Base-by-base conservation (phyloP, 208 protist genomes). In the Crithidia brevicula region DNA sequence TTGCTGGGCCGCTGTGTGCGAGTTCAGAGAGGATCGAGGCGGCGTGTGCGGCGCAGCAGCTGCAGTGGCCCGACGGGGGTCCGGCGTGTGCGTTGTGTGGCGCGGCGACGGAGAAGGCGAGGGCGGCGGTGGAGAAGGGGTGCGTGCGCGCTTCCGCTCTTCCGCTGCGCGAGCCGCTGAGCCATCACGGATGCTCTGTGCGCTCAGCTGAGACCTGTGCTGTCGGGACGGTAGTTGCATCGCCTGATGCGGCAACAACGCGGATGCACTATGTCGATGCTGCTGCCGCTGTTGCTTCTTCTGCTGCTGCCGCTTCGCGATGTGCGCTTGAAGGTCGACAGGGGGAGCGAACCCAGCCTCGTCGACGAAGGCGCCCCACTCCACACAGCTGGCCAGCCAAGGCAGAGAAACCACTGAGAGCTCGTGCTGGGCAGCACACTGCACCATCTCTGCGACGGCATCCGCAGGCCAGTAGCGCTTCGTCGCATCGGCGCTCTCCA, bases 311-410 rank as follows among this genome's bases (percentile, higher is more conserved):
- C 10, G 46, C 23, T 68, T 16, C 27, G 60, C 23, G 28, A 49
- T 52, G 11, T 30, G 33, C 13, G 45, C 28, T 9, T 57, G 46
- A 2, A 76, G 18, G 15, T 76, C 62, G 18, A 25, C 4, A 5
- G 65, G 63, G 11, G 62, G 38, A 9, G 30, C 23, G 23, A 57
- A 56, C 23, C 2, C 47, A 7, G 70, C 8, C 42, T 94, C 88
- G 46, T 89, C 83, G 1, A 94, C 64, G 64, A 94, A 94, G 1
- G 76, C 58, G 30, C 88, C 88, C 83, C 85, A 94, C 33, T 69
- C 57, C 15, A 81, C 66, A 52, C 83, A 87, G 4, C 59, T 70
- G 4, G 72, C 77, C 10, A 94, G 61, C 83, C 86, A 94, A 7
- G 60, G 65, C 1, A 80, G 47, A 4, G 33, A 64, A 7, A 94